phyloP scores from a whole-genome alignment of 2,329 filamentous ascomycete species.

The Colletotrichum godetiae region DNA sequence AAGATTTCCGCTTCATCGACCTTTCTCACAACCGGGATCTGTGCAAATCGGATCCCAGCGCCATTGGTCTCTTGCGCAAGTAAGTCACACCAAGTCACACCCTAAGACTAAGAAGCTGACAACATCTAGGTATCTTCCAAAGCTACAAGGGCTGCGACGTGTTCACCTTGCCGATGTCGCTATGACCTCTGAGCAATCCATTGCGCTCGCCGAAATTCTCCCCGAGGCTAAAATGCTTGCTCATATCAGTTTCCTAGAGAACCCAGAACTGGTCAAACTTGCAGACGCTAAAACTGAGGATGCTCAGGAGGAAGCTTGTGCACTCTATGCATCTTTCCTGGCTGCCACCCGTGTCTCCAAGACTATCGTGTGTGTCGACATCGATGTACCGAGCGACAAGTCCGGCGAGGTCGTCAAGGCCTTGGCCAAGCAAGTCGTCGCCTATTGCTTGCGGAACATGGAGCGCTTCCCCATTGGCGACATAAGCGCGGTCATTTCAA shows the following conservation, averaged over 20 bases:
- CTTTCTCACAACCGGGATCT: slow-evolving; percentile 89
- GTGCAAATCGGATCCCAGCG: slow-evolving; percentile 79
- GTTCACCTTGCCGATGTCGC: slow-evolving; percentile 89
- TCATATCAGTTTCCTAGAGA: slow-evolving; percentile 89
- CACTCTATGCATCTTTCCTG: slow-evolving; percentile 90
- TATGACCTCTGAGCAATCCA: slow-evolving; percentile 87
- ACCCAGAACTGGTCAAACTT: slow-evolving; percentile 76
- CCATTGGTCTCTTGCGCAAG: slow-evolving; percentile 79
- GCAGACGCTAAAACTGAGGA: slow-evolving; percentile 82
- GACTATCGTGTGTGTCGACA: slow-evolving; percentile 88
- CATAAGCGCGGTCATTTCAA: slow-evolving; percentile 54
- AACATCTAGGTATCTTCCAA: slow-evolving; percentile 75
- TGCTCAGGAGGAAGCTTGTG: slow-evolving; percentile 91
- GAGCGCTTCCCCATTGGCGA: slow-evolving; percentile 79
- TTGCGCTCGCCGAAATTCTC: slow-evolving; percentile 89
- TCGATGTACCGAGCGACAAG: slow-evolving; percentile 84
- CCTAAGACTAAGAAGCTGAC: slow-evolving; percentile 4
- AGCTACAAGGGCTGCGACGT: slow-evolving; percentile 81
- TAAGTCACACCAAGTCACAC: slow-evolving; percentile 54
- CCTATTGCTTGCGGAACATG: slow-evolving; percentile 93
- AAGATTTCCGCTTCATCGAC: slow-evolving; percentile 87
- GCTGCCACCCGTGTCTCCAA: slow-evolving; percentile 86
- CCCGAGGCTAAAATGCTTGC: slow-evolving; percentile 85
- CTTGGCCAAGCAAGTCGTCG: slow-evolving; percentile 92
- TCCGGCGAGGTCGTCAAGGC: slow-evolving; percentile 94